phyloP scores from a whole-genome alignment of 2,329 filamentous ascomycete genomes.

The Periconia sp. region DNA sequence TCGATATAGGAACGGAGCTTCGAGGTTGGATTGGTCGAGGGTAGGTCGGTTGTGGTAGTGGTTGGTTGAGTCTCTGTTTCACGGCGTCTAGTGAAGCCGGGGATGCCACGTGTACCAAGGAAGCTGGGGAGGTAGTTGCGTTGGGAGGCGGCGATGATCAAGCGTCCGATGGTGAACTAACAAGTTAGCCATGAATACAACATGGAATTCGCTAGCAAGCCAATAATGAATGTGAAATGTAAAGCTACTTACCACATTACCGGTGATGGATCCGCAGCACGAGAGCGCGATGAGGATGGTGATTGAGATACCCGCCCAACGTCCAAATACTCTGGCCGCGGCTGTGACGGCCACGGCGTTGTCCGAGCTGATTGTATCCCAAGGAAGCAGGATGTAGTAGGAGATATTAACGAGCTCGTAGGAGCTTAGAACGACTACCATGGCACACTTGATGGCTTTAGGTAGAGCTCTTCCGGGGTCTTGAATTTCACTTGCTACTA shows the following conservation, averaged over 20 bases:
- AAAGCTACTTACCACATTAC: slow-evolving; percentile 51
- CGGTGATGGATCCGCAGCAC: slow-evolving; percentile 62
- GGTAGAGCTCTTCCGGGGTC: slow-evolving; percentile 51
- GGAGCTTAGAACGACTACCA: slow-evolving; percentile 61
- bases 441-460: slow-evolving; percentile 62
- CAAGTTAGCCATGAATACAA: background rate
- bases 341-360: slow-evolving; percentile 64
- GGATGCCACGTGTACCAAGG: slow-evolving; percentile 33
- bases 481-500: slow-evolving; percentile 41
- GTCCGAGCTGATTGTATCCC: slow-evolving; percentile 59
- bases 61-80: background rate
- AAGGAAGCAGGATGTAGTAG: slow-evolving; percentile 65
- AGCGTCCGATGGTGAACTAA: slow-evolving; percentile 60
- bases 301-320: slow-evolving; percentile 55
- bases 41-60: too few relatives aligned
- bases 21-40: background rate
- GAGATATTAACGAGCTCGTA: slow-evolving; percentile 63
- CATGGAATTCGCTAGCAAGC: background rate
- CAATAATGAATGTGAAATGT: background rate
- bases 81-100: slow-evolving; percentile 7
- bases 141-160: slow-evolving; percentile 59
- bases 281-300: slow-evolving; percentile 62
- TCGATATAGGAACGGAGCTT: slow-evolving; percentile 20
- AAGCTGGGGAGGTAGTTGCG: slow-evolving; percentile 38
- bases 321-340: slow-evolving; percentile 54